Percentiles rank a stretch among this genome's conserved stretches.
Conservation (phyloP, 1,284 basidiomycete species). For the Apiotrichum mycotoxinovorans region DNA sequence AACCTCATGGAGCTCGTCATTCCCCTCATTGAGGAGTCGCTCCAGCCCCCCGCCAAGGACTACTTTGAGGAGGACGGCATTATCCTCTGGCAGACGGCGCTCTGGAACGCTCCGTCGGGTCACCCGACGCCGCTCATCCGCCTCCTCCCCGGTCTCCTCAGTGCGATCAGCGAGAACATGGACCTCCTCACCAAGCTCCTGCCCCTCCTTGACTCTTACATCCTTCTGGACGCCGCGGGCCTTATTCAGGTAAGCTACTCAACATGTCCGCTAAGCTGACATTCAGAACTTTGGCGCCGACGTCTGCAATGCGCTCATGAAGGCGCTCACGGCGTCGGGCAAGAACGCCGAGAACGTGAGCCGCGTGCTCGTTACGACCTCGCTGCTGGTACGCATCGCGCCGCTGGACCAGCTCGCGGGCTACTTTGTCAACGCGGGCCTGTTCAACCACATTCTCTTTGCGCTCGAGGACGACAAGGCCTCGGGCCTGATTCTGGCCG, state of each 20-base stretch:
- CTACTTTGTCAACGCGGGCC: slow-evolving; percentile 36
- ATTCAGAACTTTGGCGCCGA: slow-evolving; percentile 49
- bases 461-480: slow-evolving; percentile 50
- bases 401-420: slow-evolving; percentile 36
- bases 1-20: slow-evolving; percentile 57
- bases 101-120: slow-evolving; percentile 65
- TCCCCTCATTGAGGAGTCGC: slow-evolving; percentile 69
- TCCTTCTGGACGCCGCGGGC: slow-evolving; percentile 64
- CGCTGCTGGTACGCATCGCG: slow-evolving; percentile 31
- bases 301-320: slow-evolving; percentile 33
- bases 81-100: slow-evolving; percentile 67
- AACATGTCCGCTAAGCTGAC: neutral
- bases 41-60: slow-evolving; percentile 61
- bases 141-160: slow-evolving; percentile 64
- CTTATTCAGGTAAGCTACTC: slow-evolving; percentile 62
- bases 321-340: slow-evolving; percentile 32
- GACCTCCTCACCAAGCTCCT: slow-evolving; percentile 69
- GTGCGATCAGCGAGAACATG: slow-evolving; percentile 64
- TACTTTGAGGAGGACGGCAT: slow-evolving; percentile 77
- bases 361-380: slow-evolving; percentile 34
- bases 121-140: slow-evolving; percentile 58
- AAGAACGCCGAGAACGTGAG: slow-evolving; percentile 28
- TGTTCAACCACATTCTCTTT: slow-evolving; percentile 42
- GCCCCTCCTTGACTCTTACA: slow-evolving; percentile 72
- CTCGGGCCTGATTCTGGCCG: slow-evolving; percentile 43